A percentile compares a stretch with the other conserved stretches of the same genome.
Conservation (phyloP, 2,329 filamentous ascomycete species). For the Colletotrichum liaoningense region DNA sequence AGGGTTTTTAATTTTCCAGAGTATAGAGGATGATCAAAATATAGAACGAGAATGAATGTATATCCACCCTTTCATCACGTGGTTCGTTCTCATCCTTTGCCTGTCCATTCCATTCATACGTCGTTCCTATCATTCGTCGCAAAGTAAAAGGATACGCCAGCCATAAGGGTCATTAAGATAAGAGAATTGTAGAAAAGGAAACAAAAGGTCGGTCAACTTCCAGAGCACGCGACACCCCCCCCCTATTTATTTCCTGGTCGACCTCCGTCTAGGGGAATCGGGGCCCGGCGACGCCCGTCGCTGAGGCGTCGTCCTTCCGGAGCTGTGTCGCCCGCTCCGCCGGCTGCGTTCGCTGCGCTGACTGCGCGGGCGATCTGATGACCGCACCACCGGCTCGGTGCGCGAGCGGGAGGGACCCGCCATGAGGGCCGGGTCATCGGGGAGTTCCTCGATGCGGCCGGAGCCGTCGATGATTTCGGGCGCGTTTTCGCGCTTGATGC, state of each 20-base stretch:
- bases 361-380: constrained; percentile 23
- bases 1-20: not conserved
- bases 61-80: not conserved
- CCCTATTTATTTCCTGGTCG: constrained; percentile 20
- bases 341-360: constrained; percentile 36
- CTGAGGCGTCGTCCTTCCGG: constrained; percentile 24
- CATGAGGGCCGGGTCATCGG: constrained; percentile 58
- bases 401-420: constrained; percentile 45
- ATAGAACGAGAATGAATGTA: not conserved
- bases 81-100: not conserved
- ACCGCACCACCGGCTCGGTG: constrained; percentile 21
- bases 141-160: not conserved
- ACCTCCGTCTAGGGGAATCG: constrained; percentile 16
- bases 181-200: not conserved
- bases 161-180: not conserved
- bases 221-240: not conserved
- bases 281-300: constrained; percentile 9
- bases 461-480: constrained; percentile 50
- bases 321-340: constrained; percentile 27
- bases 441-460: constrained; percentile 60
- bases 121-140: constrained; percentile 6
- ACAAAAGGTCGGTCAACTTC: too few relatives aligned
- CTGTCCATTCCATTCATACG: constrained; percentile 6
- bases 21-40: not conserved
- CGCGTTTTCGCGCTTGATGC: constrained; percentile 72